Base-by-base conservation (phyloP, 306 rosid genomes). In the Glycine tomentella region DNA sequence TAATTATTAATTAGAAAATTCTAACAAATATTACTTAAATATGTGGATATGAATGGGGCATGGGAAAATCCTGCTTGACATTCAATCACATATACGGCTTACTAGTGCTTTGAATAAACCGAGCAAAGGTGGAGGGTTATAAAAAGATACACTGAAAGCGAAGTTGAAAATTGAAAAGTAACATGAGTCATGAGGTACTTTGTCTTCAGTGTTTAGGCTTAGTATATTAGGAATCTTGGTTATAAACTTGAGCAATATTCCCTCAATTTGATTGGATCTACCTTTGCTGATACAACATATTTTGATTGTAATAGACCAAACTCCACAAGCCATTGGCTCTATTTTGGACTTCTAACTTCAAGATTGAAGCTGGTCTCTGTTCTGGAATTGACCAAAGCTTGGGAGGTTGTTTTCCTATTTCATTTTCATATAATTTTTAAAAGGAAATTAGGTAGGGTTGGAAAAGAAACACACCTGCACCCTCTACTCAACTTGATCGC, bases 371-470 rank as follows among this genome's bases (percentile, higher is more conserved):
- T 20, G 20, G 20, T 20, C 20, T 20, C 20, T 20, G 20, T 79
- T 49, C 53, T 67, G 57, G 67, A 76, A 64, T 68, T 80, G 82
- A 82, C 77, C 81, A 85, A 55, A 82, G 72, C 16, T n/a, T 77
- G 75, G 38, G 85, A 42, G 59, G 88, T 83, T 71, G 97, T 76
- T 88, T 20, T 74, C 8, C 74, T 66, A 58, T 58, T 64, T 67
- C 86, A 85, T 88, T 85, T 87, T 20, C 20, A 20, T 20, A 20
- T 20, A 20, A 75, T 89, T 56, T 83, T 86, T 73, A 89, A 81
- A 77, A 68, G 53, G 65, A 86, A 74, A 72, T 78, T 87, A 80
- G 20, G 20, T 20, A 20, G 77, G 89, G 86, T 90, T 71, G 46
- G 76, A 66, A 49, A 63, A 64, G 48, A 52, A 57, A 77, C 76